phyloP scores from a whole-genome alignment of 257 asterid species.

The Penstemon barbatus region DNA sequence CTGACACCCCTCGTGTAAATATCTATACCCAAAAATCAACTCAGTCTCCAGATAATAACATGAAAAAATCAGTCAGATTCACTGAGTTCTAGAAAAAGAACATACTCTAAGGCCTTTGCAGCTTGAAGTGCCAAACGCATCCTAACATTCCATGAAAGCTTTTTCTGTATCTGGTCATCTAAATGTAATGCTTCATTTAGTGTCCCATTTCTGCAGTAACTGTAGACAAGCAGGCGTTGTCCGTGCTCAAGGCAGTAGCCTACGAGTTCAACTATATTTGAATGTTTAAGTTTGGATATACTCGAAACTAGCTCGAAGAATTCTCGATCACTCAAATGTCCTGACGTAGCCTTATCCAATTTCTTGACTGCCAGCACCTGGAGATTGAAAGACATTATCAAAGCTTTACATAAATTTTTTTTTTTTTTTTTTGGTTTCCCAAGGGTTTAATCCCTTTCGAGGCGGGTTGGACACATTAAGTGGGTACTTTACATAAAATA shows the following conservation, averaged over 20 bases:
- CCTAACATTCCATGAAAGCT: slow-evolving; percentile 87
- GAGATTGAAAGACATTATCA: slow-evolving; percentile 20
- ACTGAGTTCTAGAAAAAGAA: slow-evolving; percentile 15
- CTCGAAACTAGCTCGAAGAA: slow-evolving; percentile 70
- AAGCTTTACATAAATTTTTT: neutral
- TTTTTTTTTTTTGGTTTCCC: neutral
- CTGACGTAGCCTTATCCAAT: slow-evolving; percentile 53
- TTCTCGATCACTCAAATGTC: slow-evolving; percentile 53
- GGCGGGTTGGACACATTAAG: too few relatives aligned
- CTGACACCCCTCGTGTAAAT: slow-evolving; percentile 76
- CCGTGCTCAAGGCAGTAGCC: slow-evolving; percentile 92
- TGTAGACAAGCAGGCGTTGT: slow-evolving; percentile 70
- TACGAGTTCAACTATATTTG: slow-evolving; percentile 62
- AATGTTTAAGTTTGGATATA: slow-evolving; percentile 61
- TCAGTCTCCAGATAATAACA: slow-evolving; percentile 25
- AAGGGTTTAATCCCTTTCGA: neutral
- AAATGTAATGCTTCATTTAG: slow-evolving; percentile 79
- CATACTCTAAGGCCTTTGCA: slow-evolving; percentile 89
- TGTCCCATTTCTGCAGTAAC: slow-evolving; percentile 68
- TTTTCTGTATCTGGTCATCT: slow-evolving; percentile 61
- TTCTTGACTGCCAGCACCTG: slow-evolving; percentile 88
- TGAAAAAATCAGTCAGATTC: neutral
- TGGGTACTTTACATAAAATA: neutral
- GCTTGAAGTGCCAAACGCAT: slow-evolving; percentile 84
- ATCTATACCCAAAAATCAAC: slow-evolving; percentile 46